Evolutionary conservation across 2,329 filamentous ascomycete genomes (phyloP), one percentile per base, ranked within the genome.

Genomic region (Torrubiella hemipterigena): DNA sequence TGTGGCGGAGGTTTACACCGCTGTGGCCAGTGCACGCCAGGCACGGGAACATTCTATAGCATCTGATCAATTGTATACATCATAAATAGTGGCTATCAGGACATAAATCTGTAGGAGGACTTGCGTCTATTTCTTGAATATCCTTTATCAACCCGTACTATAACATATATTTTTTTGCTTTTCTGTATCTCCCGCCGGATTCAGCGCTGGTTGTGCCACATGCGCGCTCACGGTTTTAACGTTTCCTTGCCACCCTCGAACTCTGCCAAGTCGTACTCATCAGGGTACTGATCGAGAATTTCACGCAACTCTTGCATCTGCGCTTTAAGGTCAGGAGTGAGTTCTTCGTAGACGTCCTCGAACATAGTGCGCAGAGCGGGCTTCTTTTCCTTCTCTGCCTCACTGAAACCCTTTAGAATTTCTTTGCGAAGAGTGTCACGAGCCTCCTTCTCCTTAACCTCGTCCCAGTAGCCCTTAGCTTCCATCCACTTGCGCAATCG

Each of bases 401-500:
- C 76, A 10, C 77, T 73, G 55, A 98, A 96, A 1, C 85, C 87
- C 45, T 75, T 76, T 30, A 98, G 55, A 1, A 96, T 72, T 17
- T 86, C 80, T 48, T 82, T 83, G 17, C 82, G 64, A 17, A 80
- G 63, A 12, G 60, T 56, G 23, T 73, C 71, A 14, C 86, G 61
- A 4, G 79, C 66, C 35, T 79, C 72, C 45, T 77, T 83, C 56
- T 98, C 91, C 44, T 78, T 73, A 24, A 73, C 67, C 40, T 95
- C 87, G 45, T 87, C 74, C 91, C 91, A 98, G 25, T 86, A 65
- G 0, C 76, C 76, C 43, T 77, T 74, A 7, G 73, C 69, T 56
- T 98, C 89, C 60, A 98, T 76, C 72, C 85, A 98, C 61, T 94
- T 94, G 15, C 87, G 70, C 34, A 93, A 52, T 10, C 86, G 69